phyloP scores from a whole-genome alignment of 108 stramenopile genomes.

The Fragilaria crotonensis region DNA sequence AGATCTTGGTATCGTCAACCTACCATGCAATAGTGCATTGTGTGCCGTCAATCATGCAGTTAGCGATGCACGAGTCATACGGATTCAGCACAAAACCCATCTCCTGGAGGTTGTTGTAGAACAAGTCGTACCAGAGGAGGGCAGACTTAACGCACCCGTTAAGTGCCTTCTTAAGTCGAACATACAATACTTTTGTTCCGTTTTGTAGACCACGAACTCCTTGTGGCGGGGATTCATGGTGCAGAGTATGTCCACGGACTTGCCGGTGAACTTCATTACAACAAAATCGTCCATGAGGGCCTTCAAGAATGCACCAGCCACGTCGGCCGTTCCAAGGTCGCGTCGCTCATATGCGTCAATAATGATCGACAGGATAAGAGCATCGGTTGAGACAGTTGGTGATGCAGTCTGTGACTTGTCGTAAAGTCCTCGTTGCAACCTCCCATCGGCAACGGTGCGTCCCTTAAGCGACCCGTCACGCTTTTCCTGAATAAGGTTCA shows the following conservation, averaged over 20 bases:
- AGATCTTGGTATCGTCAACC: conserved; percentile 44
- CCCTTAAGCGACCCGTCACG: conserved; percentile 13
- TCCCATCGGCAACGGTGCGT: conserved; percentile 15
- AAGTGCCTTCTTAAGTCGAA: conserved; percentile 4
- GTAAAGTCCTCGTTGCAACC: conserved; percentile 2
- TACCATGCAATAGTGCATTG: conserved; percentile 37
- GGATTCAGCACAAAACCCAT: no score
- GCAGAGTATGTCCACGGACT: conserved; percentile 3
- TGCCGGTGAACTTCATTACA: no score
- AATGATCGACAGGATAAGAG: not conserved
- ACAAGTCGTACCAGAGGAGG: conserved; percentile 4
- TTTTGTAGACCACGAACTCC: not conserved
- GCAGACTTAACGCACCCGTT: not conserved
- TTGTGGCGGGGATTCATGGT: not conserved
- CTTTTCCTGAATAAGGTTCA: conserved; percentile 7
- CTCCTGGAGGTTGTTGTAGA: conserved; percentile 7
- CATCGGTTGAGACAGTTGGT: no score
- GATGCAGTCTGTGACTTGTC: no score
- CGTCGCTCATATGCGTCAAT: conserved; percentile 12
- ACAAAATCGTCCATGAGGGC: no score
- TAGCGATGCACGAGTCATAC: no score
- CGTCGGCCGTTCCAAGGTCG: no score
- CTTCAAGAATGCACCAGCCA: no score
- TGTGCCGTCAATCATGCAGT: conserved; percentile 20
- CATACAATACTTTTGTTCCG: conserved; percentile 7